phyloP scores from a whole-genome alignment of 2,329 filamentous ascomycete species.

The Fusarium sp. region DNA sequence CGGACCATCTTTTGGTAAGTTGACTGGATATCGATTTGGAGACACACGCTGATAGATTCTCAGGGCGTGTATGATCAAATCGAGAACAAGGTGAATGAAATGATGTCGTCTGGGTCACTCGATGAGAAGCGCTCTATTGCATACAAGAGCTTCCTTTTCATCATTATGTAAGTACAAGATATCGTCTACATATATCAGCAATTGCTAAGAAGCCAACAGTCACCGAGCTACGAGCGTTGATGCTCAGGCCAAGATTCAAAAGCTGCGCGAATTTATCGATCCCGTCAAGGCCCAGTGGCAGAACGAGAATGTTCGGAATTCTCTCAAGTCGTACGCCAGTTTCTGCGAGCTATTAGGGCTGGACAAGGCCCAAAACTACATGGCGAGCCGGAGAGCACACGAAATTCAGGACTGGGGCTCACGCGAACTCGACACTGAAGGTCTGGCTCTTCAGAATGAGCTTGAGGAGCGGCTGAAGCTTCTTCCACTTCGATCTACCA shows the following conservation, averaged over 20 bases:
- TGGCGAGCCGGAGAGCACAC: conserved; percentile 76
- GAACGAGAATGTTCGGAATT: conserved; percentile 70
- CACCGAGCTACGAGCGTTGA: conserved; percentile 85
- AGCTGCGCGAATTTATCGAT: conserved; percentile 80
- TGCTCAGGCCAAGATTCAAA: conserved; percentile 71
- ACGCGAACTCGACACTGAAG: conserved; percentile 79
- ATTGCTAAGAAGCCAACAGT: conserved; percentile 51
- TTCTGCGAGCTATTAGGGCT: conserved; percentile 85
- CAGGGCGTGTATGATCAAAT: conserved; percentile 87
- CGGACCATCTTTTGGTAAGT: conserved; percentile 82
- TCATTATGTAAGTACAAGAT: conserved; percentile 73
- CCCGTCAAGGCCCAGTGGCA: conserved; percentile 86
- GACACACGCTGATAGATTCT: conserved; percentile 7
- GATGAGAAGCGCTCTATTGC: conserved; percentile 88
- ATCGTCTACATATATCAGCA: background rate
- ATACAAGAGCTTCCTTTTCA: conserved; percentile 90
- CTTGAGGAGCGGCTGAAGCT: conserved; percentile 79
- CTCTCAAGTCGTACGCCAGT: conserved; percentile 76
- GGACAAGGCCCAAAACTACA: conserved; percentile 81
- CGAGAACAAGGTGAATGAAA: conserved; percentile 81
- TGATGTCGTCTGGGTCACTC: conserved; percentile 74
- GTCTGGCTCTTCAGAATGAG: conserved; percentile 78
- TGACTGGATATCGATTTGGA: background rate
- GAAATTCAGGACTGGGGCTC: conserved; percentile 84
- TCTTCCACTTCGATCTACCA: conserved; percentile 85